phyloP scores from a whole-genome alignment of 2,329 filamentous ascomycete species.

The Mycogone perniciosa region DNA sequence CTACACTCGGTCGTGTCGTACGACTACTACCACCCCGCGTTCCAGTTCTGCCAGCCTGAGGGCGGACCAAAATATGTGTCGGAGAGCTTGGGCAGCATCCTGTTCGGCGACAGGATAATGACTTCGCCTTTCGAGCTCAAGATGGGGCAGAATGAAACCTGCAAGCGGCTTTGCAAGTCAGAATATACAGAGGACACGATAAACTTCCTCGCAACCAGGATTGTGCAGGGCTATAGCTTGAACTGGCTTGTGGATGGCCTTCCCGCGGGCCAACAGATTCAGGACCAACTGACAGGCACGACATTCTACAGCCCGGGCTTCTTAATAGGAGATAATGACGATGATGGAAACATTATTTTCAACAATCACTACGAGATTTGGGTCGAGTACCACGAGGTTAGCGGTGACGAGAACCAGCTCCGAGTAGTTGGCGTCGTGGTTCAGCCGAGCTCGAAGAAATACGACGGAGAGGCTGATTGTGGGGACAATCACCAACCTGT shows the following conservation, averaged over 20 bases:
- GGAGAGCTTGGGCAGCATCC: conserved; percentile 81
- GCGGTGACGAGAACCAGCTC: conserved; percentile 58
- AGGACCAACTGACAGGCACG: conserved; percentile 67
- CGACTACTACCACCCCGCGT: conserved; percentile 87
- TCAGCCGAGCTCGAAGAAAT: conserved; percentile 66
- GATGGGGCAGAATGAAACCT: conserved; percentile 83
- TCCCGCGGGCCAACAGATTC: conserved; percentile 77
- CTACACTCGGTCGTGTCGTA: conserved; percentile 90
- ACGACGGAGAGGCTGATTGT: conserved; percentile 57
- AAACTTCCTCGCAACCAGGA: conserved; percentile 75
- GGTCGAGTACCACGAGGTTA: conserved; percentile 84
- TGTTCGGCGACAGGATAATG: conserved; percentile 95
- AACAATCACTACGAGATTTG: conserved; percentile 96
- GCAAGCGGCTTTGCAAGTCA: conserved; percentile 69
- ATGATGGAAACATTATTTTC: conserved; percentile 54
- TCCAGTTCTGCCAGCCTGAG: conserved; percentile 81
- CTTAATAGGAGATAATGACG: conserved; percentile 56
- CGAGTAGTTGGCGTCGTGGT: conserved; percentile 91
- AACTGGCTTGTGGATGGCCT: conserved; percentile 96
- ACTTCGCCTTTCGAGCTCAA: conserved; percentile 88
- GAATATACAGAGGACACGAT: conserved; percentile 59
- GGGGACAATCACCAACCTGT: conserved; percentile 50
- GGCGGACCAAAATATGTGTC: conserved; percentile 71
- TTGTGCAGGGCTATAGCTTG: conserved; percentile 79
- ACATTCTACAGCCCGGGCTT: conserved; percentile 92